Evolutionary conservation across 2,329 filamentous ascomycete species (phyloP), one percentile per base, ranked within the genome.

Genomic region (Escovopsis sp.): DNA sequence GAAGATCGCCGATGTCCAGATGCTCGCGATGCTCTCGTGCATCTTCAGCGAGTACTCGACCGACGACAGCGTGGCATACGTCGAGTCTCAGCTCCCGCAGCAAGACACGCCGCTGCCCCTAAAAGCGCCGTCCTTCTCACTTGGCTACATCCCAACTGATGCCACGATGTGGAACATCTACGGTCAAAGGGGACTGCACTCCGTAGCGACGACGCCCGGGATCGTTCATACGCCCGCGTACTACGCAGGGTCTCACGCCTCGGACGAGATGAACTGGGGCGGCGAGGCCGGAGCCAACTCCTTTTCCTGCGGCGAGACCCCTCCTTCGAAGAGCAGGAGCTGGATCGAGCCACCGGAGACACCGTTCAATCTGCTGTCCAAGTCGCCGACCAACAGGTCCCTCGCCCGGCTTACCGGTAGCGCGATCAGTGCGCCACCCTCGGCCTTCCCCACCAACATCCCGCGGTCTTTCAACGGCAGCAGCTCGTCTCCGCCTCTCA

Each of bases 21-120:
- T 83, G 79, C 54, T 83, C 41, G 79, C 78, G 8, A 81, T 82
- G 76, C 65, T 83, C 25, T 79, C 78, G 2, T 82, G 79, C 55
- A 71, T 82, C 43, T 81, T 83, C 53, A 75, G 71, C 49, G 76
- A 81, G 39, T 68, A 76, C 0, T 66, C 69, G 11, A 62, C 70
- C 0, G 65, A 72, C 35, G 68, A 76, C 44, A 66, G 67, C 39
- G 64, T 75, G 20, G 71, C 74, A 4, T 76, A 77, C 48, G 67
- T 69, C 13, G 74, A 75, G 47, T 68, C 70, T 2, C 67, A 67
- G 43, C 61, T 77, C 40, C 66, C 71, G 0, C 70, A 76, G 42
- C 68, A 74, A 6, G 72, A 79, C 48, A 79, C 73, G 24, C 77
- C 77, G 7, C 61, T 81, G 12, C 70, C 75, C 3, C 69, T 79